Evolutionary conservation across 1,284 basidiomycete species (phyloP).

Genomic region (Boletus sp.): DNA sequence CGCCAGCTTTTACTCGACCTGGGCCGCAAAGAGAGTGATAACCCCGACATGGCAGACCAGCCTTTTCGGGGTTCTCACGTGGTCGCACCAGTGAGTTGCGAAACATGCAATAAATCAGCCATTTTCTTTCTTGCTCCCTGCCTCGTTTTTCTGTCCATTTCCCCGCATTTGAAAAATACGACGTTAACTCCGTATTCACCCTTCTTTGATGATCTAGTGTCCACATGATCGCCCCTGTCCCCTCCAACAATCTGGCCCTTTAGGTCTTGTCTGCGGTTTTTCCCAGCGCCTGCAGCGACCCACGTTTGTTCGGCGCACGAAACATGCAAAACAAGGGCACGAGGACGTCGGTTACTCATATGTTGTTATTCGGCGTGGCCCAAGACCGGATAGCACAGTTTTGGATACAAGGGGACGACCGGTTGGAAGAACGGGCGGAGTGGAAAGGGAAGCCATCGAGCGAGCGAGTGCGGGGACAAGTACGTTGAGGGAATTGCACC

Average conservation of each 20-base stretch:
- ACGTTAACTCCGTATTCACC: constrained; percentile 11
- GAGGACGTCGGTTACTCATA: constrained; percentile 92
- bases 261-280: constrained; percentile 76
- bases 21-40: constrained; percentile 61
- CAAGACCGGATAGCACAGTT: constrained; percentile 53
- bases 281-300: constrained; percentile 88
- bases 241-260: constrained; percentile 53
- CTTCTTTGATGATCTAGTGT: constrained; percentile 57
- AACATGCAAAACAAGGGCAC: constrained; percentile 82
- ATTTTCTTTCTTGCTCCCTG: constrained; percentile 10
- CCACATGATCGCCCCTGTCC: constrained; percentile 93
- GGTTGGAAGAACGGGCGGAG: constrained; percentile 69
- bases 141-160: constrained; percentile 17
- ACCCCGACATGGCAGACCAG: constrained; percentile 44
- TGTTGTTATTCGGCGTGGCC: constrained; percentile 84
- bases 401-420: constrained; percentile 30
- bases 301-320: constrained; percentile 82
- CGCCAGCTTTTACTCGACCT: constrained; percentile 76
- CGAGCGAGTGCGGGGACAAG: constrained; percentile 27
- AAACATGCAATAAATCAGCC: constrained; percentile 11
- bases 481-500: constrained; percentile 30
- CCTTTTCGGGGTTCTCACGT: constrained; percentile 69
- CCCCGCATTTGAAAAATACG: constrained; percentile 25
- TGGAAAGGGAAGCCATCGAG: constrained; percentile 48
- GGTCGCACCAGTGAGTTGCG: constrained; percentile 71